phyloP scores from a whole-genome alignment of 179 eudicot species.

The Actinidia arguta region DNA sequence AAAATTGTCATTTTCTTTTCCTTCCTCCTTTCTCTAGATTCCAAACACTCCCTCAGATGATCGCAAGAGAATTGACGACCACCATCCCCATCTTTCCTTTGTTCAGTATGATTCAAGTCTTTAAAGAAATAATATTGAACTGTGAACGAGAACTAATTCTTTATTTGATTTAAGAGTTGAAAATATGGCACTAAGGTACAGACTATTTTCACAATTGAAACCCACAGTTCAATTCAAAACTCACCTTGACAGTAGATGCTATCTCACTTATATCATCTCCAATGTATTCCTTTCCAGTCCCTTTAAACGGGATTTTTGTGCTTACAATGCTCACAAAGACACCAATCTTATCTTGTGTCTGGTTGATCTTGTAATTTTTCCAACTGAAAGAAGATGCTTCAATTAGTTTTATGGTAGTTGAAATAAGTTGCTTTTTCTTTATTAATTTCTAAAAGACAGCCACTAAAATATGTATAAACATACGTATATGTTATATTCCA shows the following conservation, averaged over 20 bases:
- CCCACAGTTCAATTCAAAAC: not conserved
- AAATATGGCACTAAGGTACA: conserved; percentile 11
- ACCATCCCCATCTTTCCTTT: too few species aligned
- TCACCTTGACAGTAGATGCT: conserved; percentile 92
- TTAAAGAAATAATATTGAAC: too few species aligned
- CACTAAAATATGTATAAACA: conserved; percentile 8
- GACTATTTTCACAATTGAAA: not conserved
- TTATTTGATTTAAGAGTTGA: too few species aligned
- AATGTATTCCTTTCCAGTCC: conserved; percentile 98
- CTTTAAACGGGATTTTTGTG: conserved; percentile 98
- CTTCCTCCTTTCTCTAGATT: too few species aligned
- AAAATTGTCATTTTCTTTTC: too few species aligned
- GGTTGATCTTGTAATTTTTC: conserved; percentile 94
- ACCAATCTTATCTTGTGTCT: conserved; percentile 92
- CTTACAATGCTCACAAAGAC: conserved; percentile 99
- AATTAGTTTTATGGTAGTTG: conserved; percentile 30
- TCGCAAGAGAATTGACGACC: too few species aligned
- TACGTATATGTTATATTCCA: not conserved
- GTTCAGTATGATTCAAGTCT: too few species aligned
- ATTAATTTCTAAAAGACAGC: not conserved
- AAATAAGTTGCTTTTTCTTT: conserved; percentile 6
- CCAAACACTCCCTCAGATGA: too few species aligned
- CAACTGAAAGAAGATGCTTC: conserved; percentile 64
- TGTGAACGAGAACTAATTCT: too few species aligned
- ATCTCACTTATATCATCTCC: conserved; percentile 98